These are phyloP conservation scores for Microbotryum saponariae DNA, from an alignment of 1,284 basidiomycete species.

Conservation along the genomic window DNA sequence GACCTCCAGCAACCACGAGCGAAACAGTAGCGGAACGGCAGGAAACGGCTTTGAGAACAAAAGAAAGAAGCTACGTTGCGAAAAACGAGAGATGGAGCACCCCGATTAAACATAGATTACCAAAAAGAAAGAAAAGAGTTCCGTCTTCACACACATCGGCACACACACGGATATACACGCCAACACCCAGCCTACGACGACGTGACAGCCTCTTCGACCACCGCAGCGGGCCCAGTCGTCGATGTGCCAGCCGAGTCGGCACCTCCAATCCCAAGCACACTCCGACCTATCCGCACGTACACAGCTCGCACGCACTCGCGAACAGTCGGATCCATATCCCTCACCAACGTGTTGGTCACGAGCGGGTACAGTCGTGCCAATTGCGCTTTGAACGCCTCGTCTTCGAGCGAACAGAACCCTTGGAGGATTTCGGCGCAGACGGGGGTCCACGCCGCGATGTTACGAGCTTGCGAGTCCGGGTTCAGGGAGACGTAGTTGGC, in stretches of 20 bases:
- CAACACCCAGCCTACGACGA: no score
- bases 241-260: not conserved
- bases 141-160: no score
- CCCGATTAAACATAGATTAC: no score
- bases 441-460: slow-evolving; percentile 95
- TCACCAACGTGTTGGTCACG: slow-evolving; percentile 66
- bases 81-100: no score
- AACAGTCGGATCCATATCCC: slow-evolving; percentile 73
- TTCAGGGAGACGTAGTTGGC: slow-evolving; percentile 86
- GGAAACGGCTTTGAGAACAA: no score
- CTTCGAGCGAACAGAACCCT: slow-evolving; percentile 81
- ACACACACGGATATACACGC: no score
- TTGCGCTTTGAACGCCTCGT: slow-evolving; percentile 75
- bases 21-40: no score
- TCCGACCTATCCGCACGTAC: slow-evolving; percentile 47
- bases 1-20: no score
- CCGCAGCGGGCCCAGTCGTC: no score
- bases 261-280: slow-evolving; percentile 14
- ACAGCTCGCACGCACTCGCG: slow-evolving; percentile 67
- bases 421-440: slow-evolving; percentile 88
- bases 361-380: slow-evolving; percentile 79
- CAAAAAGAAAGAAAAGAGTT: no score
- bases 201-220: no score
- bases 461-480: slow-evolving; percentile 85
- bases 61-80: no score